These are phyloP conservation scores for Striga asiatica DNA, from an alignment of 257 asterid genomes.

Conservation along the genomic window DNA sequence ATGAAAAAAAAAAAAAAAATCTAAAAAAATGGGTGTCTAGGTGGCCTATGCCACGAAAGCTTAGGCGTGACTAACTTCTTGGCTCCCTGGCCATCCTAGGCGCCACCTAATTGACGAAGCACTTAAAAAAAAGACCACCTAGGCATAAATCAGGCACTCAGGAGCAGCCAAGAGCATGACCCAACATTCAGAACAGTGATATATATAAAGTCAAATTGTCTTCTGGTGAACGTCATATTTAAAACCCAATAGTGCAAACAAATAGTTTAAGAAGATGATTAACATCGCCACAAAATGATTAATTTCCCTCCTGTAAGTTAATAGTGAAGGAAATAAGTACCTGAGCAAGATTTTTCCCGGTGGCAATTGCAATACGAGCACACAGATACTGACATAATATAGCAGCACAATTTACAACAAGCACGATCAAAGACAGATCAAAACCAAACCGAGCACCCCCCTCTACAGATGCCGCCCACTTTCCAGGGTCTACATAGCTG, in stretches of 20 bases:
- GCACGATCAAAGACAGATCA: slow-evolving; percentile 50
- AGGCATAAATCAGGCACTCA: too few relatives aligned
- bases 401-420: slow-evolving; percentile 54
- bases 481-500: slow-evolving; percentile 95
- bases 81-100: too few relatives aligned
- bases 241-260: background rate
- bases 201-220: too few relatives aligned
- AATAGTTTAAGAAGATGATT: background rate
- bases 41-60: too few relatives aligned
- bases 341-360: slow-evolving; percentile 87
- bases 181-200: too few relatives aligned
- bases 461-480: slow-evolving; percentile 87
- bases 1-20: too few relatives aligned
- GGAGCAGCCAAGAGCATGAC: too few relatives aligned
- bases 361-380: slow-evolving; percentile 71
- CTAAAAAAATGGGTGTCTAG: too few relatives aligned
- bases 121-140: too few relatives aligned
- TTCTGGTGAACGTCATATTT: too few relatives aligned
- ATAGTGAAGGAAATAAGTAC: slow-evolving; percentile 28
- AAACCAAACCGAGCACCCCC: slow-evolving; percentile 84
- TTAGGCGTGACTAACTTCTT: too few relatives aligned
- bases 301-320: slow-evolving; percentile 1
- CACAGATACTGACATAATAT: slow-evolving; percentile 82
- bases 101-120: too few relatives aligned
- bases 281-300: background rate